Evolutionary conservation across 2,329 filamentous ascomycete genomes (phyloP).

Genomic region (Claviceps paspali): DNA sequence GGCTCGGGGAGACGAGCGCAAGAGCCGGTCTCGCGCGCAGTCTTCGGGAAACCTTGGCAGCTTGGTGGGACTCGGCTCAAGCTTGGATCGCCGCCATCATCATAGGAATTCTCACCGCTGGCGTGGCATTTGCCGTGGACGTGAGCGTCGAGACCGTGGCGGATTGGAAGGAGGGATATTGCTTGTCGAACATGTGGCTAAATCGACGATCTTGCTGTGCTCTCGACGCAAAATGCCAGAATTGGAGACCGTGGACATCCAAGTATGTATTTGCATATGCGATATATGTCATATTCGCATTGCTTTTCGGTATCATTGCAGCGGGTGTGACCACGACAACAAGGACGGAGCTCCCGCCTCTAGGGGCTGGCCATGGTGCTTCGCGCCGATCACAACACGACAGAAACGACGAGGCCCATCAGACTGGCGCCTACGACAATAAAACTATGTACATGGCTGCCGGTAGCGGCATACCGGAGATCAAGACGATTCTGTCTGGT

Average conservation of each 20-base stretch:
- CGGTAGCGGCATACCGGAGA: conserved; percentile 44
- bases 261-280: conserved; percentile 11
- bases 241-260: conserved; percentile 28
- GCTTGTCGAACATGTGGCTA: conserved; percentile 26
- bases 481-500: conserved; percentile 45
- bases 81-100: conserved; percentile 40
- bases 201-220: conserved; percentile 35
- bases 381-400: not conserved
- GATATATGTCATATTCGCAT: conserved; percentile 13
- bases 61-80: conserved; percentile 30
- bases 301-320: conserved; percentile 12
- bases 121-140: conserved; percentile 40
- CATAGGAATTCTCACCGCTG: conserved; percentile 38
- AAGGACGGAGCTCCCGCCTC: conserved; percentile 22
- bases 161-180: conserved; percentile 44
- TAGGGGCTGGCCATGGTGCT: conserved; percentile 19
- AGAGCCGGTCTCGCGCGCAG: conserved; percentile 22
- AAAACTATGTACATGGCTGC: conserved; percentile 45
- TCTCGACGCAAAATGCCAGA: conserved; percentile 16
- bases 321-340: conserved; percentile 17
- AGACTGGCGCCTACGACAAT: conserved; percentile 11
- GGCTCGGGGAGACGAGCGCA: conserved; percentile 12
- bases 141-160: conserved; percentile 36
- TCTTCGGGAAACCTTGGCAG: not conserved
- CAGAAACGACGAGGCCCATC: conserved; percentile 8